These are phyloP conservation scores for Gossypium herbaceum DNA, from an alignment of 345 rosid species.

Conservation along the genomic window DNA sequence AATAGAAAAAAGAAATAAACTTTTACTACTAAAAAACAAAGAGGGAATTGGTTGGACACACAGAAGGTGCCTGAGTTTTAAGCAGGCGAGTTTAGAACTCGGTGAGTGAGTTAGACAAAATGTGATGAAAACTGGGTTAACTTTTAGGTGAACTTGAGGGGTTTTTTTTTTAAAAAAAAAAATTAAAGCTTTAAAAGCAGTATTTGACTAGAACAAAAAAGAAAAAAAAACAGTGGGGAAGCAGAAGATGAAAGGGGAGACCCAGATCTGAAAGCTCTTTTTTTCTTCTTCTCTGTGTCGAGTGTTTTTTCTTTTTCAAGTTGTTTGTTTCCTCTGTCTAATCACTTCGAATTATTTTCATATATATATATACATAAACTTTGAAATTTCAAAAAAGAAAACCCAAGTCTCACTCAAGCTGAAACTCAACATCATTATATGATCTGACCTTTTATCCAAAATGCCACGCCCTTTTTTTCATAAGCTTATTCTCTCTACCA, in stretches of 20 bases:
- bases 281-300: neutral
- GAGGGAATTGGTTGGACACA: constrained; percentile 14
- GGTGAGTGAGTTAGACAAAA: constrained; percentile 9
- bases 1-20: neutral
- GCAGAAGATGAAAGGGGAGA: constrained; percentile 16
- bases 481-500: constrained; percentile 60
- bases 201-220: constrained; percentile 21
- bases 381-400: neutral
- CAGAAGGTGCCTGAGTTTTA: neutral
- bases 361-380: neutral
- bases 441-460: constrained; percentile 39
- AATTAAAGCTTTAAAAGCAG: constrained; percentile 13
- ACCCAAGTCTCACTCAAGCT: neutral
- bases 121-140: constrained; percentile 16
- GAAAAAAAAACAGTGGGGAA: constrained; percentile 16
- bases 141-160: constrained; percentile 26
- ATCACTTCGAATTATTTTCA: neutral
- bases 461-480: constrained; percentile 84
- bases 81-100: neutral
- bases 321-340: constrained; percentile 15
- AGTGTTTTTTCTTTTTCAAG: neutral
- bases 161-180: neutral
- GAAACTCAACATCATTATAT: constrained; percentile 32
- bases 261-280: constrained; percentile 40
- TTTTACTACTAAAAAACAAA: neutral